Base-by-base conservation (phyloP, 768 basidiomycete species). In the Rickenella mellea region DNA sequence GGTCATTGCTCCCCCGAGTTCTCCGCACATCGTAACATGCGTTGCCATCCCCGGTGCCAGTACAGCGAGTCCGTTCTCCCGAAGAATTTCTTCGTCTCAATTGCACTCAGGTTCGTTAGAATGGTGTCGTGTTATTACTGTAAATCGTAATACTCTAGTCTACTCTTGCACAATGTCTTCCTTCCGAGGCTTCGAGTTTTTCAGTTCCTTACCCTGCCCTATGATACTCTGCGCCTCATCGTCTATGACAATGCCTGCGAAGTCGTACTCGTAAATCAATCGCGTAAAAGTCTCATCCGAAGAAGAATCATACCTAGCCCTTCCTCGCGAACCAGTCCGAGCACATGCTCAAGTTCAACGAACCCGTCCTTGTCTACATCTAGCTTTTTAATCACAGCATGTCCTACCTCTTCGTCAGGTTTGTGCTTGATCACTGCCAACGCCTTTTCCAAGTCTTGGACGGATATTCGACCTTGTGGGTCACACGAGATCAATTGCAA, bases 321-420 rank as follows among this genome's bases (percentile, higher is more conserved):
- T 50, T 91, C 87, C 63, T 96, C 87, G 52, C 79, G 74, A 19
- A 93, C 85, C 48, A 94, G 65, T 10, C 84, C 88, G 44, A 94
- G 62, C 27, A 99, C 92, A 55, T 99, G 93, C 61, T 94, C 89
- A 35, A 98, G 72, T 57, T 93, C 89, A 20, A 97, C 92, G 55
- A 80, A 94, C 0, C 94, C 93, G 57, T 98, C 94, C 62, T 88
- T 80, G 64, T 98, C 94, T 8, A 89, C 85, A 58, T 99, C 96
- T 54, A 98, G 66, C 62, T 98, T 98, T 56, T 89, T 80, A 41
- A 93, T 78, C 39, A 99, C 80, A 17, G 77, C 80, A 46, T 83
- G 78, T 19, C 89, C 87, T 12, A 89, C 81, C 47, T 91, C 84
- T 42, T 93, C 88, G 43, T 89, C 83, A 4, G 93, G 94, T 55